Conservation (phyloP, 148 eudicot genomes). For the Dianthus caryophyllus region DNA sequence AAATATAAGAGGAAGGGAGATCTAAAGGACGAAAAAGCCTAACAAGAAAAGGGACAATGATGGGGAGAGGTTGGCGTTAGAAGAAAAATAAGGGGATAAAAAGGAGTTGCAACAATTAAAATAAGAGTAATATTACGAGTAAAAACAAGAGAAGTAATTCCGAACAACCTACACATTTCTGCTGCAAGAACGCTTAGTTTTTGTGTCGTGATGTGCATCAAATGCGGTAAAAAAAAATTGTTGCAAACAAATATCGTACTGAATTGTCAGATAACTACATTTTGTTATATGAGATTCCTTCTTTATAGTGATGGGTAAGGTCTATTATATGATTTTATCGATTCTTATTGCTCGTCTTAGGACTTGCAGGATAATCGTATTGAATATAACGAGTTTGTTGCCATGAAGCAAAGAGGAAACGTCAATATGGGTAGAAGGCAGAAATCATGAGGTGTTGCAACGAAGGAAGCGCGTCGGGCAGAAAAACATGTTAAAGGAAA, state of each 20-base stretch:
- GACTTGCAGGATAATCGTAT: slow-evolving; percentile 75
- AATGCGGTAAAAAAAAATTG: too few species aligned
- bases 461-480: slow-evolving; percentile 46
- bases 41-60: too few species aligned
- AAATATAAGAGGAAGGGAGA: too few species aligned
- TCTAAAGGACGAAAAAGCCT: too few species aligned
- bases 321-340: not conserved
- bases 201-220: not conserved
- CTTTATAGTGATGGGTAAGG: not conserved
- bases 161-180: slow-evolving; percentile 2
- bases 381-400: slow-evolving; percentile 86
- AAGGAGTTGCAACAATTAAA: too few species aligned
- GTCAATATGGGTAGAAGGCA: slow-evolving; percentile 40
- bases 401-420: slow-evolving; percentile 77
- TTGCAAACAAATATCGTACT: too few species aligned
- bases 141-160: too few species aligned
- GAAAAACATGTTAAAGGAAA: too few species aligned
- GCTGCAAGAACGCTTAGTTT: not conserved
- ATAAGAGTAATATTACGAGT: too few species aligned
- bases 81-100: too few species aligned
- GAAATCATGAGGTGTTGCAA: slow-evolving; percentile 33
- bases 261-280: too few species aligned
- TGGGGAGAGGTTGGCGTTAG: too few species aligned
- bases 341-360: slow-evolving; percentile 1
- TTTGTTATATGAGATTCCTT: not conserved